A percentile compares a stretch with the other conserved stretches of the same genome.
Conservation (phyloP, 352 stramenopile species). For the Globisporangium alternatum region DNA sequence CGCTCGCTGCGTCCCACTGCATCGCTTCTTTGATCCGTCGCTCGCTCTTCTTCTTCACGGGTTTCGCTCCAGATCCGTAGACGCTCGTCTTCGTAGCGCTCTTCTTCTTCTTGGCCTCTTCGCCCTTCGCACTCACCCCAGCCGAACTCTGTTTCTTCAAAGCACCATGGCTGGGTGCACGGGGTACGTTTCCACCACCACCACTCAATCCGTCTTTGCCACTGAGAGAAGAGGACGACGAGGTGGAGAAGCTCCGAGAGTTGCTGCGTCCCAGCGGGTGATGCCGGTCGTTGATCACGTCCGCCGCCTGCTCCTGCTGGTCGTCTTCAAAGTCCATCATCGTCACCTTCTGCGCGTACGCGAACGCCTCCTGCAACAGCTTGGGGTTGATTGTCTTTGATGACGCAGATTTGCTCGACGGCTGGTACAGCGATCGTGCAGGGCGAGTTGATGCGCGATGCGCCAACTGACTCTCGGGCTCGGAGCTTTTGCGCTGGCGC, state of each 20-base stretch:
- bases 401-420: slow-evolving; percentile 11
- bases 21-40: slow-evolving; percentile 20
- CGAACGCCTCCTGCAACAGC: slow-evolving; percentile 74
- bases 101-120: slow-evolving; percentile 36
- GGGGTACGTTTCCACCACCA: neutral
- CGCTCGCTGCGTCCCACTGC: slow-evolving; percentile 17
- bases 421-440: slow-evolving; percentile 11
- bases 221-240: slow-evolving; percentile 9
- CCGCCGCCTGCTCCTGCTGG: slow-evolving; percentile 17
- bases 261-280: slow-evolving; percentile 6
- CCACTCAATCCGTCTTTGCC: neutral
- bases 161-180: neutral
- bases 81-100: slow-evolving; percentile 20
- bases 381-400: slow-evolving; percentile 52
- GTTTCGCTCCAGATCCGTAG: slow-evolving; percentile 39
- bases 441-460: slow-evolving; percentile 19
- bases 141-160: slow-evolving; percentile 17
- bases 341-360: slow-evolving; percentile 62
- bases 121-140: slow-evolving; percentile 5
- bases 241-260: slow-evolving; percentile 8
- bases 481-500: slow-evolving; percentile 12
- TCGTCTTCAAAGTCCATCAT: slow-evolving; percentile 40
- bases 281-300: slow-evolving; percentile 17
- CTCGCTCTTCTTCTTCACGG: slow-evolving; percentile 37
- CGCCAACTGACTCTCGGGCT: slow-evolving; percentile 28